phyloP scores from a whole-genome alignment of 768 basidiomycete species.

The Xerocomus spinulosus region DNA sequence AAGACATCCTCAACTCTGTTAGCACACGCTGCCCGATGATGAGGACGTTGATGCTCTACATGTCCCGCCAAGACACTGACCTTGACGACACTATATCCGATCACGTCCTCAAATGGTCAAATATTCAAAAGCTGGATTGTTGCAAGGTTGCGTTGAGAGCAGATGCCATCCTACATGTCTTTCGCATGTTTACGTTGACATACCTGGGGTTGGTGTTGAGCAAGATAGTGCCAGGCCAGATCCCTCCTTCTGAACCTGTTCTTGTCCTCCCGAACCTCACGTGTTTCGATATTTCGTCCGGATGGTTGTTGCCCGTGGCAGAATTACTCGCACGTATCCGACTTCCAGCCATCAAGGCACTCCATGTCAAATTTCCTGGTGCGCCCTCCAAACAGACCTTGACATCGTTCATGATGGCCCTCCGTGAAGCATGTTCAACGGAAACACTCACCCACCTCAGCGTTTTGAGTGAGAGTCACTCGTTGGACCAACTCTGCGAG shows the following conservation, averaged over 20 bases:
- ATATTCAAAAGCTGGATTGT: background rate
- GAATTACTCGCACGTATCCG: background rate
- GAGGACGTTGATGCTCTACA: background rate
- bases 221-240: background rate
- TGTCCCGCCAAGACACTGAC: background rate
- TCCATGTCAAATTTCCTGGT: background rate
- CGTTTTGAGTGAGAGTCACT: background rate
- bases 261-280: background rate
- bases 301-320: background rate
- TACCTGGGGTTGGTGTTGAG: background rate
- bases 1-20: background rate
- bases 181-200: background rate
- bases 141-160: background rate
- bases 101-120: slow-evolving; percentile 1
- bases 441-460: background rate
- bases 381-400: background rate
- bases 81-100: background rate
- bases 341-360: background rate
- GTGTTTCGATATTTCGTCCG: slow-evolving; percentile 1
- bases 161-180: background rate
- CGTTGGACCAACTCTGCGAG: background rate
- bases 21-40: background rate
- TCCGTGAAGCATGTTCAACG: background rate
- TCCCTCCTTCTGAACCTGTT: background rate
- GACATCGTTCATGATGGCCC: background rate